Evolutionary conservation across 345 rosid genomes (phyloP), one percentile per base, ranked within the genome.

Genomic region (Euphorbia pulcherrima): DNA sequence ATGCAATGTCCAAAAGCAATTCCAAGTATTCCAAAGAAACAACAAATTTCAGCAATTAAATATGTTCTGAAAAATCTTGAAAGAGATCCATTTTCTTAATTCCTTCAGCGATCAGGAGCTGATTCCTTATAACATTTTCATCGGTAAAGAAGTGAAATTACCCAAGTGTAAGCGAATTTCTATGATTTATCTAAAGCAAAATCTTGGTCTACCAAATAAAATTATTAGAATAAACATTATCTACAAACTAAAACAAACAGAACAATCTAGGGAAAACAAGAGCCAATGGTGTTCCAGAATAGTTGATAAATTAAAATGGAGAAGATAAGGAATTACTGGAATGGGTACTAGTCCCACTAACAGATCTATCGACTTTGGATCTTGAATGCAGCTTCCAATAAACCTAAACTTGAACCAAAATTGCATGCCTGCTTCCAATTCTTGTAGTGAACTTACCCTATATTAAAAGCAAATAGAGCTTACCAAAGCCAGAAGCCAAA

Each of bases 301-400:
- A n/a, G n/a, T n/a, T n/a, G n/a, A n/a, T n/a, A n/a, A n/a, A n/a
- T n/a, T n/a, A n/a, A n/a, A n/a, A 20, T 30, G 11, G 28, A 67
- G 64, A 62, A 54, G 37, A n/a, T n/a, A n/a, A n/a, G n/a, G 48
- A 56, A 58, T 75, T 75, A 75, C 78, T 74, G 48, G 2, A 75
- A 37, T 75, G 66, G 13, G 74, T 41, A 69, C 67, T 75, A 39
- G 74, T 69, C 67, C 78, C 78, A 60, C 78, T 75, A 60, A 75
- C 67, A 69, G 78, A 75, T 67, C 71, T 75, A 59, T 75, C 78
- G 6, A 75, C 78, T 75, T 75, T 75, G 74, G 78, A 69, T 75
- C 74, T 75, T 65, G 74, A 75, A 75, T 75, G 78, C 78, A 75
- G 74, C 78, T 65, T 18, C 78, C 78, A 20, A 69, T 60, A 60